A percentile compares a stretch with the other conserved stretches of the same genome.
These are phyloP conservation scores for Benincasa hispida DNA, from an alignment of 306 rosid genomes.

Conservation along the genomic window DNA sequence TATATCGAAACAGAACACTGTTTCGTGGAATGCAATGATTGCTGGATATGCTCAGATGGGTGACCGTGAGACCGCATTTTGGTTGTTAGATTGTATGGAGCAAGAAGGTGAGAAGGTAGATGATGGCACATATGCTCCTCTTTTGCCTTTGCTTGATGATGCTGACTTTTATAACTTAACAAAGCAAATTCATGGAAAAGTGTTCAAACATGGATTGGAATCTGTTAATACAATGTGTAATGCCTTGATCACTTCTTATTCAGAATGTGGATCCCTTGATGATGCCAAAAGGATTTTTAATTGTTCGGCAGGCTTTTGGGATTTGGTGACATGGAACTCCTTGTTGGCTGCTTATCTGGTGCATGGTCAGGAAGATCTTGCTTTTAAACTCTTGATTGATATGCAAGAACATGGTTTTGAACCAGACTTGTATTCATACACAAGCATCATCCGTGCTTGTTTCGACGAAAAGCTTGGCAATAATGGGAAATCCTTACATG, in stretches of 20 bases:
- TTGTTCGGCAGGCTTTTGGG: conserved; percentile 20
- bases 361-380: conserved; percentile 36
- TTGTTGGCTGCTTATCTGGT: conserved; percentile 56
- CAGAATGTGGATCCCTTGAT: conserved; percentile 49
- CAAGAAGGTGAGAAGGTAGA: conserved; percentile 43
- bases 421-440: conserved; percentile 65
- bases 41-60: conserved; percentile 50
- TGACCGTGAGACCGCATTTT: conserved; percentile 27
- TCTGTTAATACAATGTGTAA: conserved; percentile 37
- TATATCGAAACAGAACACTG: conserved; percentile 37
- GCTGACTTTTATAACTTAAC: conserved; percentile 23
- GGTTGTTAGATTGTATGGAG: conserved; percentile 39
- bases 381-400: conserved; percentile 36
- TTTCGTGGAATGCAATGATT: conserved; percentile 71
- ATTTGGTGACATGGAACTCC: conserved; percentile 78
- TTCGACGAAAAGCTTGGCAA: conserved; percentile 23
- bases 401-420: conserved; percentile 55
- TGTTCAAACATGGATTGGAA: conserved; percentile 46
- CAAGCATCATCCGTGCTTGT: conserved; percentile 49
- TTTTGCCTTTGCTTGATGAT: conserved; percentile 59
- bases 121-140: conserved; percentile 66
- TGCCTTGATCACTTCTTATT: conserved; percentile 56
- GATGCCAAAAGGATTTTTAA: conserved; percentile 57
- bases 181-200: conserved; percentile 52
- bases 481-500: conserved; percentile 51